Percentiles rank a stretch among this genome's conserved stretches.
phyloP scores from a whole-genome alignment of 169 alveolate species.

The Cystoisospora suis region DNA sequence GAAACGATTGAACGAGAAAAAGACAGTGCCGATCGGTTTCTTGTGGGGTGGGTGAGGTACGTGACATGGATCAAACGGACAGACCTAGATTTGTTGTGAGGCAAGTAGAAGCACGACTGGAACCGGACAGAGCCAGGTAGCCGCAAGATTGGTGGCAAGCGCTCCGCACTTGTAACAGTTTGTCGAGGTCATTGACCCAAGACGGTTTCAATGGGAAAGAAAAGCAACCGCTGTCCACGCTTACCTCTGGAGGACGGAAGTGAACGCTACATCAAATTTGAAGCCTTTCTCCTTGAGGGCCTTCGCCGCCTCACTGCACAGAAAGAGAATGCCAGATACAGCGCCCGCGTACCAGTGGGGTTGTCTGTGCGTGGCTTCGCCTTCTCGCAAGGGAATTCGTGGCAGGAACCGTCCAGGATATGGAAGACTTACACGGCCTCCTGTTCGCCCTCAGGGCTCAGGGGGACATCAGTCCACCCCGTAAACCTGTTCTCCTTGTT shows the following conservation, averaged over 20 bases:
- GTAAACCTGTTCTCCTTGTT: constrained; percentile 96
- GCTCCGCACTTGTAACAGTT: too few species aligned
- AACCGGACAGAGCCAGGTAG: too few species aligned
- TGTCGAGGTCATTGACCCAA: too few species aligned
- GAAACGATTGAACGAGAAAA: too few species aligned
- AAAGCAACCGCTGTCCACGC: constrained; percentile 15
- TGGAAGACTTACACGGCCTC: constrained; percentile 87
- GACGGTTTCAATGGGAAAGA: neutral
- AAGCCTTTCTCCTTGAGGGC: constrained; percentile 84
- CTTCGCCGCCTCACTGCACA: constrained; percentile 89
- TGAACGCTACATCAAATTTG: constrained; percentile 91
- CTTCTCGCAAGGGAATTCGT: neutral
- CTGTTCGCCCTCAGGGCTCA: constrained; percentile 91
- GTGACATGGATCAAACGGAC: too few species aligned
- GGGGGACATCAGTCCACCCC: constrained; percentile 98
- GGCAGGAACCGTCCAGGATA: neutral
- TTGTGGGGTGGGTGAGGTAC: too few species aligned
- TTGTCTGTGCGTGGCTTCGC: neutral
- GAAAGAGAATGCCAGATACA: neutral
- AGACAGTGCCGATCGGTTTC: too few species aligned
- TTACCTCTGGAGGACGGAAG: constrained; percentile 96
- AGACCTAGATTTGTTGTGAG: too few species aligned
- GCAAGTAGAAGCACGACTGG: too few species aligned
- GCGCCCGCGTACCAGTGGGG: neutral
- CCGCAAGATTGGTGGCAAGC: too few species aligned